Conservation (phyloP, 441 rosid genomes). For the Pelargonium fulgidum region DNA sequence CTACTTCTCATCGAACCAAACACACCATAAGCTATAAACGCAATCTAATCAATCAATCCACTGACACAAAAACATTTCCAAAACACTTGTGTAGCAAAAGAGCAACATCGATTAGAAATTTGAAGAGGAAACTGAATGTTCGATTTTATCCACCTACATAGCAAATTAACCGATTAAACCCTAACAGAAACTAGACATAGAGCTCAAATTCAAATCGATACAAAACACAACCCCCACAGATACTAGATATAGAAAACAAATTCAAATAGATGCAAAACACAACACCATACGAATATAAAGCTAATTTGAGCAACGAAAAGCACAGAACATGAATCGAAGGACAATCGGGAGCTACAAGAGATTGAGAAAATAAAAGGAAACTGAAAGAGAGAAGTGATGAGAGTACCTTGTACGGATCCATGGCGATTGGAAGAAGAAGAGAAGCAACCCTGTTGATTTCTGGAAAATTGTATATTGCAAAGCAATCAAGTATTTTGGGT, state of each 20-base stretch:
- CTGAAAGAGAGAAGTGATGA: background rate
- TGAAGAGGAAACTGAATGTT: background rate
- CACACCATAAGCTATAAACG: background rate
- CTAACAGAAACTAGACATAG: background rate
- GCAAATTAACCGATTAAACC: background rate
- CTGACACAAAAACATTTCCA: background rate
- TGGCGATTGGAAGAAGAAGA: conserved; percentile 17
- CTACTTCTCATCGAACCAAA: background rate
- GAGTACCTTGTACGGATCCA: conserved; percentile 82
- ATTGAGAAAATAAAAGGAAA: background rate
- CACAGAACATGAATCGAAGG: background rate
- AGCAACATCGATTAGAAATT: background rate
- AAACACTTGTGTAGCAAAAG: background rate
- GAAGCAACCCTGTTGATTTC: background rate
- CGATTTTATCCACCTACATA: background rate
- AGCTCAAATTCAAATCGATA: too few relatives aligned
- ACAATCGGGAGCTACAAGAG: background rate
- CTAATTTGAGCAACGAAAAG: background rate
- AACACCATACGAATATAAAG: too few relatives aligned
- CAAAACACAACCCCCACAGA: too few relatives aligned
- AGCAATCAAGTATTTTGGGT: background rate
- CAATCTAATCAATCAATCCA: background rate
- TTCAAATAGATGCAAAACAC: too few relatives aligned
- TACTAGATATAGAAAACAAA: too few relatives aligned
- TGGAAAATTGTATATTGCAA: background rate